Percentiles rank a stretch among this genome's conserved stretches.
Conservation (phyloP, 768 basidiomycete species). For the Tylopilus rubrobrunneus region DNA sequence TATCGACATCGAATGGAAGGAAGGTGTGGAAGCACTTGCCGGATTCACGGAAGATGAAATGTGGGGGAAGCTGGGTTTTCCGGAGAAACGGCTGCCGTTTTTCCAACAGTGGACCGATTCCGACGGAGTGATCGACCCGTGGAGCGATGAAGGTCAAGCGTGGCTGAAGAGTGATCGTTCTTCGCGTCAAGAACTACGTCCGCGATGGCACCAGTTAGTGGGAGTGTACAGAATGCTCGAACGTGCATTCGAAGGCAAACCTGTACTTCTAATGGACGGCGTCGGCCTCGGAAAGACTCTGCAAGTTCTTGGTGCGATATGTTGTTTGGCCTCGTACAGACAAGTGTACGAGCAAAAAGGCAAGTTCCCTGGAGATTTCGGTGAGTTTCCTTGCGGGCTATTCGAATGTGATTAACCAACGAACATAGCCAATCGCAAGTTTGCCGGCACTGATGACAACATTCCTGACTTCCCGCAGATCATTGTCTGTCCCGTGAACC, state of each 20-base stretch:
- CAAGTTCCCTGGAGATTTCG: too few species aligned
- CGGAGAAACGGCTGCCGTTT: not conserved
- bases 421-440: not conserved
- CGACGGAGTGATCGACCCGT: not conserved
- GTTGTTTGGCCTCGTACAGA: not conserved
- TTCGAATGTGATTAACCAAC: too few species aligned
- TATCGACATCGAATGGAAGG: not conserved
- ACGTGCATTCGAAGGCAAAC: not conserved
- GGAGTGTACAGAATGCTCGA: not conserved
- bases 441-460: not conserved
- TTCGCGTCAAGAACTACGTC: not conserved
- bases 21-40: not conserved
- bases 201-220: not conserved
- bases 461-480: not conserved
- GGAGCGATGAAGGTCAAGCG: not conserved
- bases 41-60: not conserved
- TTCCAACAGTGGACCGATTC: not conserved
- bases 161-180: not conserved
- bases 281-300: not conserved
- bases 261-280: not conserved
- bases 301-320: not conserved
- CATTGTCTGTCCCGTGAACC: not conserved
- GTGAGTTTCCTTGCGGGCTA: too few species aligned
- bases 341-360: too few species aligned
- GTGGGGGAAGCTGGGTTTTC: not conserved